These are phyloP conservation scores for Ophiosphaerella narmari DNA, from an alignment of 2,329 filamentous ascomycete genomes.

Conservation along the genomic window DNA sequence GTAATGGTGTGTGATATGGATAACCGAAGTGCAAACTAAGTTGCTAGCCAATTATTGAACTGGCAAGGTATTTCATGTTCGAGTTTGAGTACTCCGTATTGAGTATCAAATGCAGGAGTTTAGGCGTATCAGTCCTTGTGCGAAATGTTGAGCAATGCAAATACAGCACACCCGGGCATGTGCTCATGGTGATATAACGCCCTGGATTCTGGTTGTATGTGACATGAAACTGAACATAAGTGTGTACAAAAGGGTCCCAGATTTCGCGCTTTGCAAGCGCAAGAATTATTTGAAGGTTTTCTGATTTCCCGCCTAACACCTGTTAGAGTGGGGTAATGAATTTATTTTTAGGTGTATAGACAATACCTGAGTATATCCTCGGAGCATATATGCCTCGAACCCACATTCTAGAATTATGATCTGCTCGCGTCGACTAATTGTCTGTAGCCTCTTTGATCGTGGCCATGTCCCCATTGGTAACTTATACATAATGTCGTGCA, in stretches of 20 bases:
- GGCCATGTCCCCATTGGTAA: slow-evolving; percentile 35
- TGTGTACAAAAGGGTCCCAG: slow-evolving; percentile 25
- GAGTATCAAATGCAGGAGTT: too few species aligned
- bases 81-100: too few species aligned
- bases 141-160: too few species aligned
- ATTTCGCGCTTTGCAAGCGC: slow-evolving; percentile 25
- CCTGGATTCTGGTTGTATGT: slow-evolving; percentile 25
- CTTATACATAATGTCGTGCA: slow-evolving; percentile 40
- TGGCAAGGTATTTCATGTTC: too few species aligned
- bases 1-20: too few species aligned
- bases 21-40: too few species aligned
- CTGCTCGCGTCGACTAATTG: slow-evolving; percentile 23
- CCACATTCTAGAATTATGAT: slow-evolving; percentile 30
- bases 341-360: too few species aligned
- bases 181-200: neutral
- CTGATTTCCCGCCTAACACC: slow-evolving; percentile 6
- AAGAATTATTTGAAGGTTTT: slow-evolving; percentile 24
- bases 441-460: slow-evolving; percentile 28
- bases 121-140: too few species aligned
- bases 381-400: slow-evolving; percentile 30
- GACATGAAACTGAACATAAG: slow-evolving; percentile 29
- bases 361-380: slow-evolving; percentile 26
- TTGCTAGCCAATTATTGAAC: too few species aligned
- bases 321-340: too few species aligned
- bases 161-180: too few species aligned